Percentiles rank a stretch among this genome's conserved stretches.
These are phyloP conservation scores for Biscutella laevigata DNA, from an alignment of 441 rosid species.

Conservation along the genomic window DNA sequence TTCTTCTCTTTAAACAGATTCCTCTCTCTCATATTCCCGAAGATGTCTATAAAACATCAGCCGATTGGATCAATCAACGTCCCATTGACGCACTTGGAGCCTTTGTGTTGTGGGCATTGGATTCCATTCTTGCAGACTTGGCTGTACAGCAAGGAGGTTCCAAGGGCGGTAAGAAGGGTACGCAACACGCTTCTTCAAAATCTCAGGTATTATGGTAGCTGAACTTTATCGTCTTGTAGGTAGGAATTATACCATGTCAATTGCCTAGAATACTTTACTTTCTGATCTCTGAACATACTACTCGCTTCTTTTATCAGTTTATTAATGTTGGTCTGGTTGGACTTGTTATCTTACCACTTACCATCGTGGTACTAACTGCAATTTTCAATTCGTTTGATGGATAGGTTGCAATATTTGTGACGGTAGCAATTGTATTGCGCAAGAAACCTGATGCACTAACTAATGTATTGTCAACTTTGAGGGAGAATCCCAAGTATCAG, in stretches of 20 bases:
- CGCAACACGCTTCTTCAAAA: conserved; percentile 55
- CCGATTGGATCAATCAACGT: conserved; percentile 70
- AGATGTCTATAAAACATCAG: conserved; percentile 55
- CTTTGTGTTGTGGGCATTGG: conserved; percentile 69
- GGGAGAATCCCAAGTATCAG: conserved; percentile 63
- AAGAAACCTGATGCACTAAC: conserved; percentile 78
- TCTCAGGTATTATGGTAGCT: conserved; percentile 50
- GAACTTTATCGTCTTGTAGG: not conserved
- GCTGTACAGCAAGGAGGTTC: conserved; percentile 46
- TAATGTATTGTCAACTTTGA: conserved; percentile 44
- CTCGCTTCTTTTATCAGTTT: not conserved
- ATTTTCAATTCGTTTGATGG: conserved; percentile 10
- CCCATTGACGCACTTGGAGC: conserved; percentile 60
- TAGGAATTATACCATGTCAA: not conserved
- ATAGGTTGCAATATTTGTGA: conserved; percentile 88
- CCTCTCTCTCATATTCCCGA: conserved; percentile 66
- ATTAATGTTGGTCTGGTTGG: not conserved
- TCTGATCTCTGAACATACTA: not conserved
- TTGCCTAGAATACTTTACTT: not conserved
- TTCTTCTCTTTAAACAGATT: conserved; percentile 36
- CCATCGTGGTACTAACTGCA: not conserved
- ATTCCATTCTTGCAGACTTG: conserved; percentile 58
- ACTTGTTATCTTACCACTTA: not conserved
- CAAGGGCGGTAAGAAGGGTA: conserved; percentile 62
- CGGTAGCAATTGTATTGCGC: conserved; percentile 67